Percentiles rank a stretch among this genome's conserved stretches.
Evolutionary conservation across 495 filamentous ascomycete species (phyloP).

Genomic region (Hypoxylon crocopeplum): DNA sequence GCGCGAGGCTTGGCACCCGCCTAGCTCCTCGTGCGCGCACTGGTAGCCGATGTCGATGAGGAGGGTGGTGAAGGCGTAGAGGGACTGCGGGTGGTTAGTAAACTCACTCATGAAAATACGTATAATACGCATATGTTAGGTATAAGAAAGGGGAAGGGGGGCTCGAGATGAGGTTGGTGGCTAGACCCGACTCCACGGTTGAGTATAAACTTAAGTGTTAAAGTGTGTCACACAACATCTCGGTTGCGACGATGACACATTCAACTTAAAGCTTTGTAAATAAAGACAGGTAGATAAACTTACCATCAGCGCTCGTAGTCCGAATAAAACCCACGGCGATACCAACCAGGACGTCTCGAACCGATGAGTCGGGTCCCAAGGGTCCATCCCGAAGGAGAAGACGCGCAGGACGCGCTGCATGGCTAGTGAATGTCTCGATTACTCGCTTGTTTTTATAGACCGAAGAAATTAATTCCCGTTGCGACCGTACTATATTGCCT

Average conservation of each 20-base stretch:
- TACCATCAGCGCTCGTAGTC: slow-evolving; percentile 64
- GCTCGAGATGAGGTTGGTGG: too few relatives aligned
- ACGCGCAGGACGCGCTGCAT: slow-evolving; percentile 29
- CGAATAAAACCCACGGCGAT: slow-evolving; percentile 65
- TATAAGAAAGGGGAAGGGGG: too few relatives aligned
- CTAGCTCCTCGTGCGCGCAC: slow-evolving; percentile 41
- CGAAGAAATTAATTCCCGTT: too few relatives aligned
- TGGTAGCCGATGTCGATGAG: slow-evolving; percentile 72
- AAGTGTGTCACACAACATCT: too few relatives aligned
- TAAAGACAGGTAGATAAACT: slow-evolving; percentile 23
- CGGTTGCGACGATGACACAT: too few relatives aligned
- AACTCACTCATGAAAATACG: too few relatives aligned
- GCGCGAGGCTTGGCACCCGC: slow-evolving; percentile 45
- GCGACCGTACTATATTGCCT: too few relatives aligned
- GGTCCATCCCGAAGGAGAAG: slow-evolving; percentile 50
- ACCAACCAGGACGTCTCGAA: slow-evolving; percentile 82
- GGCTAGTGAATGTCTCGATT: too few relatives aligned
- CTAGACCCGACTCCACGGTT: too few relatives aligned
- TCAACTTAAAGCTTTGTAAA: neutral
- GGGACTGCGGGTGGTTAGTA: slow-evolving; percentile 46
- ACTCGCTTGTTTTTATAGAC: too few relatives aligned
- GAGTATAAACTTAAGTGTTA: neutral
- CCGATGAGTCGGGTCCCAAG: slow-evolving; percentile 65
- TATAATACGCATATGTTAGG: too few relatives aligned
- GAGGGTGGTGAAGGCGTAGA: slow-evolving; percentile 76